phyloP scores from a whole-genome alignment of 306 rosid genomes.

The Adenanthera pavonina region DNA sequence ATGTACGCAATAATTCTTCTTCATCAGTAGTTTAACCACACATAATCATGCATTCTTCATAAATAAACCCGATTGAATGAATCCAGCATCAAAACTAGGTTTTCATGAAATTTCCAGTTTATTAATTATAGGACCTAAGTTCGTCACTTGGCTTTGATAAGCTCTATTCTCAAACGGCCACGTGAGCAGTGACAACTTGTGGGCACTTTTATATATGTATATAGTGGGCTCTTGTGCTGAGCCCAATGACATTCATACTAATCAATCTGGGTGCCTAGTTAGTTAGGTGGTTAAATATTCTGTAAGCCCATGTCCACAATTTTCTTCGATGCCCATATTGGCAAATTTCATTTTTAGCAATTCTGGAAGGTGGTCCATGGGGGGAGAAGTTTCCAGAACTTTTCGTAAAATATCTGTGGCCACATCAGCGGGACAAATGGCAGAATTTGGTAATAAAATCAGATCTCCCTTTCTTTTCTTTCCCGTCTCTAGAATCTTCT shows the following conservation, averaged over 20 bases:
- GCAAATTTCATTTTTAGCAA: no score
- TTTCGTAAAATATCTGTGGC: constrained; percentile 33
- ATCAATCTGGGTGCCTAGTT: not conserved
- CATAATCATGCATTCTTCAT: no score
- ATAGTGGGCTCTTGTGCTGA: not conserved
- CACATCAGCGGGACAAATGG: constrained; percentile 37
- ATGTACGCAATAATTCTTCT: not conserved
- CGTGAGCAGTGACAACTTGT: not conserved
- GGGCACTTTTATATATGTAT: no score
- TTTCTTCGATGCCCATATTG: no score
- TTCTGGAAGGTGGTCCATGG: not conserved
- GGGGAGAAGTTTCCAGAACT: constrained; percentile 62
- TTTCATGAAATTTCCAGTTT: not conserved
- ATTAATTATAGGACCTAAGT: not conserved
- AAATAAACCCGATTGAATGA: not conserved
- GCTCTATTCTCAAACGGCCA: not conserved
- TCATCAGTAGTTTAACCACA: not conserved
- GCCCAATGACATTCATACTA: not conserved
- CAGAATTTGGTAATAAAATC: constrained; percentile 33
- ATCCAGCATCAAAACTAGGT: not conserved
- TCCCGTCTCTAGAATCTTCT: constrained; percentile 62
- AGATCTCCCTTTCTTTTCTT: not conserved
- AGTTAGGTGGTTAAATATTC: not conserved
- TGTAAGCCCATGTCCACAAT: not conserved
- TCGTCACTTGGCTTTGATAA: not conserved